These are phyloP conservation scores for Picea glauca DNA, from an alignment of 75 land plant species.

Conservation along the genomic window DNA sequence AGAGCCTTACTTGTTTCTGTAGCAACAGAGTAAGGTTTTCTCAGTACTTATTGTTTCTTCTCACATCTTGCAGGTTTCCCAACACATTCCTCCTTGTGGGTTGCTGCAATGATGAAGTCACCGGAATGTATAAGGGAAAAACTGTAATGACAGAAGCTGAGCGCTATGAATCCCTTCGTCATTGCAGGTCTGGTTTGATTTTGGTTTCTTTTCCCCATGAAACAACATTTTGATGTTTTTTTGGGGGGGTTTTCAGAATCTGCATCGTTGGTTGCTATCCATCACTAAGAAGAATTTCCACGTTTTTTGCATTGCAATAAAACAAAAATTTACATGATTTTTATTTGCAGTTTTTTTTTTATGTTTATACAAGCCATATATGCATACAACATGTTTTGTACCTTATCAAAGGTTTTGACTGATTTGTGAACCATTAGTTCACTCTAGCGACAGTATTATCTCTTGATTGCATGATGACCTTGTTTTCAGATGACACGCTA, in stretches of 20 bases:
- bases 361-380: too few relatives aligned
- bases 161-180: slow-evolving; percentile 95
- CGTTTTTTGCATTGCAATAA: background rate
- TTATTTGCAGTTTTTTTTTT: background rate
- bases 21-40: background rate
- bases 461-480: background rate
- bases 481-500: background rate
- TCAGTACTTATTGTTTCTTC: background rate
- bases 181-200: slow-evolving; percentile 63
- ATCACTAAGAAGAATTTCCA: background rate
- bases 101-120: slow-evolving; percentile 86
- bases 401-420: too few relatives aligned
- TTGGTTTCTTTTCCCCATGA: background rate
- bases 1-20: background rate
- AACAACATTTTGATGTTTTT: background rate
- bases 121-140: slow-evolving; percentile 82
- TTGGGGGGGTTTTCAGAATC: background rate
- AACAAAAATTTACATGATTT: background rate
- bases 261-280: background rate
- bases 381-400: too few relatives aligned
- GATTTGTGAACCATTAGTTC: background rate
- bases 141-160: slow-evolving; percentile 86
- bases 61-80: slow-evolving; percentile 54
- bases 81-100: slow-evolving; percentile 83
- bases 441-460: background rate